Evolutionary conservation across 1,139 yeast genomes (phyloP).

Genomic region (Hansenula sp.): DNA sequence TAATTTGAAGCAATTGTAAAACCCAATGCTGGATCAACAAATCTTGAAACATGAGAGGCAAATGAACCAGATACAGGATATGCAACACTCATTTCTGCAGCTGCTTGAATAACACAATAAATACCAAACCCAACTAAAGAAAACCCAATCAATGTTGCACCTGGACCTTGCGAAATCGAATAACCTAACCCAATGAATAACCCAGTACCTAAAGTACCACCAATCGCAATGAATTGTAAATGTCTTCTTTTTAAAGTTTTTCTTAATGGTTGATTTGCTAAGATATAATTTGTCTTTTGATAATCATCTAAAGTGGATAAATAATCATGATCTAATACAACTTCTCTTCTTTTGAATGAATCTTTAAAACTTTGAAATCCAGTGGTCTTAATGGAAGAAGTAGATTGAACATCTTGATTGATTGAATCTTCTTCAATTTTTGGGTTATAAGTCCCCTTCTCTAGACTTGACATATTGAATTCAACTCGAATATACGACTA

Average conservation of each 20-base stretch:
- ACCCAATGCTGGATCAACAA: slow-evolving; percentile 69
- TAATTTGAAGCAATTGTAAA: slow-evolving; percentile 81
- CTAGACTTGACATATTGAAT: not conserved
- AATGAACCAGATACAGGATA: slow-evolving; percentile 72
- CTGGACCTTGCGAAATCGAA: slow-evolving; percentile 55
- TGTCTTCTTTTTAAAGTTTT: slow-evolving; percentile 47
- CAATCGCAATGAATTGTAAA: slow-evolving; percentile 55
- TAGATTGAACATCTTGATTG: not conserved
- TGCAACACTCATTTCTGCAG: slow-evolving; percentile 77
- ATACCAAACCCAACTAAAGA: slow-evolving; percentile 63
- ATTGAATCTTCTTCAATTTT: not conserved
- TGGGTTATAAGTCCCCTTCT: not conserved
- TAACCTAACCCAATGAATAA: slow-evolving; percentile 46
- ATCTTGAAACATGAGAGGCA: slow-evolving; percentile 52
- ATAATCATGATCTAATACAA: slow-evolving; percentile 45
- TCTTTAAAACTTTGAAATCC: slow-evolving; percentile 25
- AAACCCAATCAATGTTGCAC: slow-evolving; percentile 58
- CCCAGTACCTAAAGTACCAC: slow-evolving; percentile 55
- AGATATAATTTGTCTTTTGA: slow-evolving; percentile 39
- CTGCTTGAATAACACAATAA: slow-evolving; percentile 62
- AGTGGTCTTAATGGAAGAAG: not conserved
- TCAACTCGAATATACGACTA: too few relatives aligned
- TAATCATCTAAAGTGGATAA: slow-evolving; percentile 51
- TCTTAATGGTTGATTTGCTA: slow-evolving; percentile 48
- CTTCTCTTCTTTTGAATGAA: slow-evolving; percentile 36